Base-by-base conservation (phyloP, 257 asterid genomes). In the Solanum chiquidenum region DNA sequence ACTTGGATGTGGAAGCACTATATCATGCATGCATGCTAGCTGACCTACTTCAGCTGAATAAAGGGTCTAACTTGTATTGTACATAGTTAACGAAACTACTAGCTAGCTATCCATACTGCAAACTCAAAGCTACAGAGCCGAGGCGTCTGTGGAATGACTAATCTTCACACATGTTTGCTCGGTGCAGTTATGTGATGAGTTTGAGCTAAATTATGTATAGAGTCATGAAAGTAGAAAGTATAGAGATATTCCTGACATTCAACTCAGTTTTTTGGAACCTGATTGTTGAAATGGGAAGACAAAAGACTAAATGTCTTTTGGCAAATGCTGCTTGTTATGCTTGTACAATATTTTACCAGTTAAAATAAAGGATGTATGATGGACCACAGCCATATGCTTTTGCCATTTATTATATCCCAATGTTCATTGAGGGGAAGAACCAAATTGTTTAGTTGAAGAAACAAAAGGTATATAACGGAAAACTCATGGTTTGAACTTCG, bases 221-320 rank as follows among this genome's bases (percentile, higher is more conserved):
- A 69, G 12, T 79, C 37, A 42, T 42, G 84, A 42, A 20, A 77
- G 37, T 77, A 27, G 85, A 79, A 42, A 27, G 7, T 37, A 16
- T 46, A 46, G 85, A 79, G 66, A 79, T 44, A 79, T 7, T 34
- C 38, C 84, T 42, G 84, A 79, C 33, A 85, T 76, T 88, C 84
- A 69, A 62, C 88, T 89, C 92, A 87, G 90, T 87, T 87, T 69
- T 90, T 90, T 89, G 85, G 88, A 86, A 74, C 86, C 88, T 89
- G 91, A 27, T 27, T 44, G 85, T 31, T 79, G 66, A 79, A 27
- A 79, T 46, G 27, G 25, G 66, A 46, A 79, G 40, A 37, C 66
- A 27, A 79, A 44, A 25, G 85, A 16, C 27, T 79, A 44, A 79
- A 44, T 27, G 38, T 46, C 38, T 27, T 77, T 66, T 46, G 38